Evolutionary conservation across 345 rosid species (phyloP).

Genomic region (Anastatica hierochuntica): DNA sequence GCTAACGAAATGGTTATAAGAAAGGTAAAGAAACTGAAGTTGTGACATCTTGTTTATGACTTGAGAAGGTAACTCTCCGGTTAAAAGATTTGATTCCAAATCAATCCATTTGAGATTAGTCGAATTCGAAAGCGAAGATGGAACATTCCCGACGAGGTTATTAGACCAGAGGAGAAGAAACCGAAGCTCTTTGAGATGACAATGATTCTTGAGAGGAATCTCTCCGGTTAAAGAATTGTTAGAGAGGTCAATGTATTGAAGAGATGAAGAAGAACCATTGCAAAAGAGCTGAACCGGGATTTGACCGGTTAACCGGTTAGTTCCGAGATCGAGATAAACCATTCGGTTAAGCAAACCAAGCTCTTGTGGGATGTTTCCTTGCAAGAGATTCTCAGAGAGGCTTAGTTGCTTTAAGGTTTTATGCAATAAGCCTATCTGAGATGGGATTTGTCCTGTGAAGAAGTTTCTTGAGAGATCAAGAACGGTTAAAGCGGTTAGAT

Average conservation of each 20-base stretch:
- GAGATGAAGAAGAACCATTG: slow-evolving; percentile 42
- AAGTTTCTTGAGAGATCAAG: slow-evolving; percentile 73
- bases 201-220: slow-evolving; percentile 43
- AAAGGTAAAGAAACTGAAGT: slow-evolving; percentile 70
- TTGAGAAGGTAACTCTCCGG: slow-evolving; percentile 63
- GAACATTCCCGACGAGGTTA: slow-evolving; percentile 43
- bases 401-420: slow-evolving; percentile 43
- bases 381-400: slow-evolving; percentile 56
- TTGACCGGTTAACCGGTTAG: slow-evolving; percentile 43
- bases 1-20: slow-evolving; percentile 62
- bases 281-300: slow-evolving; percentile 56
- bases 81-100: slow-evolving; percentile 56
- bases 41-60: slow-evolving; percentile 46
- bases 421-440: slow-evolving; percentile 42
- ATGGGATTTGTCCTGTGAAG: slow-evolving; percentile 57
- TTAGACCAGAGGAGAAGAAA: slow-evolving; percentile 84
- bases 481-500: slow-evolving; percentile 48
- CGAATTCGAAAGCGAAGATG: slow-evolving; percentile 53
- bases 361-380: slow-evolving; percentile 51
- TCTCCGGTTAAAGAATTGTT: slow-evolving; percentile 62
- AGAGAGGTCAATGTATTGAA: slow-evolving; percentile 66
- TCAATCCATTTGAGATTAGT: slow-evolving; percentile 74
- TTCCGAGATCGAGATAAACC: slow-evolving; percentile 52
- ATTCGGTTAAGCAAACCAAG: slow-evolving; percentile 41
- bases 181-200: slow-evolving; percentile 42